Base-by-base conservation (phyloP, 495 filamentous ascomycete species). In the Aspergillus biplanus region DNA sequence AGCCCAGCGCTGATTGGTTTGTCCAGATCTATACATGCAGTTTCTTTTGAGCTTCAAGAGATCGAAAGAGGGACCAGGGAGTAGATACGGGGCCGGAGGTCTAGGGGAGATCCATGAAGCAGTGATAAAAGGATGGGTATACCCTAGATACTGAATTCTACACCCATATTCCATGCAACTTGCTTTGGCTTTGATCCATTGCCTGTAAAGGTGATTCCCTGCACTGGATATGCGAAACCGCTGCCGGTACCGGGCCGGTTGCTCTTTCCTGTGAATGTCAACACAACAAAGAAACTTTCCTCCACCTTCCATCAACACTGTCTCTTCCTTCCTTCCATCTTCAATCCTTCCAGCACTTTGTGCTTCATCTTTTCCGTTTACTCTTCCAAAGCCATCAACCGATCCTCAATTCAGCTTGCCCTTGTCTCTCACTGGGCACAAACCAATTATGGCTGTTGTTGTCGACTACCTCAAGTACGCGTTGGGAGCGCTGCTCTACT, bases 201-300 rank as follows among this genome's bases (percentile, higher is more conserved):
- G 21, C 21, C 21, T 27, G 21, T 27, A 27, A 27, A 27, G 21
- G 21, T 27, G 21, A 27, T 27, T 2, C 21, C 21, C 21, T 27
- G 21, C 21, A 27, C 21, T 27, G 21, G 21, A 27, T 31, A 50
- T 21, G 21, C 33, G 49, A 48, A 54, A 50, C 42, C 11, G 52
- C 35, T 35, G 21, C 70, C 72, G 70, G 58, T 69, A 65, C 64
- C 68, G 72, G 70, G 33, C 72, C 67, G 68, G 66, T 59, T 18
- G 57, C 44, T 52, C 58, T 57, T 62, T 49, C 44, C 62, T 54
- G n/a, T 52, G 56, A 58, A 27, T 27, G 55, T 58, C 9, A 58
- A 58, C 37, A 57, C 55, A 44, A 21, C 33, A 18, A 56, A 7
- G 13, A 7, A 15, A 13, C n/a, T 27, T 32, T 16, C 11, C 16